Conservation (phyloP, 75 land plant genomes). For the Ceratopteris richardii region DNA sequence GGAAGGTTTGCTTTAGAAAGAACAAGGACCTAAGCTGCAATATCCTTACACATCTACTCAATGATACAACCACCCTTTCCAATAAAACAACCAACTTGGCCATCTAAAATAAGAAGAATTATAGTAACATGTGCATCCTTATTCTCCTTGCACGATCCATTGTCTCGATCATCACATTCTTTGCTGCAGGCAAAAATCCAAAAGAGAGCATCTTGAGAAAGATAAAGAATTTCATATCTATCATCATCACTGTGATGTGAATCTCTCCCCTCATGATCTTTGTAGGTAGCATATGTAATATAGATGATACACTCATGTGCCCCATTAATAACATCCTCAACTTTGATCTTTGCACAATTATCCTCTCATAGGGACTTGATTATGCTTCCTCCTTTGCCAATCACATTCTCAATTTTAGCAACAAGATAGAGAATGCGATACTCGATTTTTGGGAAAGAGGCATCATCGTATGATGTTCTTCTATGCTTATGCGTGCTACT, state of each 20-base stretch:
- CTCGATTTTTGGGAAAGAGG: neutral
- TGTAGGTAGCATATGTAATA: conserved; percentile 42
- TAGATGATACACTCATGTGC: conserved; percentile 58
- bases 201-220: conserved; percentile 57
- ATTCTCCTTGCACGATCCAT: no score
- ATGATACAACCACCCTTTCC: conserved; percentile 69
- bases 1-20: no score
- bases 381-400: conserved; percentile 86
- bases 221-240: conserved; percentile 30
- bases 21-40: conserved; percentile 49
- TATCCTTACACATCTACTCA: no score
- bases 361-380: no score
- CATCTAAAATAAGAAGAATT: no score
- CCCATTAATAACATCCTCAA: conserved; percentile 69
- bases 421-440: conserved; percentile 68
- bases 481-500: neutral
- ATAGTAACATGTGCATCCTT: conserved; percentile 28
- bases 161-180: no score
- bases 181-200: no score
- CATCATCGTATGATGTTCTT: neutral
- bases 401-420: conserved; percentile 68
- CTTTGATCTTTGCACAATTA: conserved; percentile 62
- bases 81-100: conserved; percentile 68
- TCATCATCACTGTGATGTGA: conserved; percentile 28
- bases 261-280: no score